Conservation (phyloP, 2,329 filamentous ascomycete species). For the Diaporthe citri region DNA sequence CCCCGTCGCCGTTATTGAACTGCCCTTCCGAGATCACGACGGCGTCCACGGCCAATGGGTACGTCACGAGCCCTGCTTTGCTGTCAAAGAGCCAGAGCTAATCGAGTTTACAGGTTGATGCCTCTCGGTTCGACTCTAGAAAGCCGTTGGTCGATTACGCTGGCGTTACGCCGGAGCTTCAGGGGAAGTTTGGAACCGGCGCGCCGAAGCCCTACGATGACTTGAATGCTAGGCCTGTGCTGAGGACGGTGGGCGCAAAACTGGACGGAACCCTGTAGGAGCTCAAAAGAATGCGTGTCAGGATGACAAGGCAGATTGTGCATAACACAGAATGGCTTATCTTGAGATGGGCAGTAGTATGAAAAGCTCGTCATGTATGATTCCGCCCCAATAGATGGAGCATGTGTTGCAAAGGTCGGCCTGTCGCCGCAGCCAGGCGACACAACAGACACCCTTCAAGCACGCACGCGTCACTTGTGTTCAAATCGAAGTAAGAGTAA, state of each 20-base stretch:
- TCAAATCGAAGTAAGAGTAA: too few species aligned
- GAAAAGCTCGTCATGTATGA: too few species aligned
- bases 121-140: neutral
- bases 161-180: neutral
- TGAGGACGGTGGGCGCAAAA: neutral
- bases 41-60: slow-evolving; percentile 1
- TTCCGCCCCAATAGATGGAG: too few species aligned
- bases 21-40: slow-evolving; percentile 1
- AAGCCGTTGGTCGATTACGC: slow-evolving; percentile 12
- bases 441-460: too few species aligned
- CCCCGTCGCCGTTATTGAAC: neutral
- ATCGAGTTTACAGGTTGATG: neutral
- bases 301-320: neutral
- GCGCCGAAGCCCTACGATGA: neutral
- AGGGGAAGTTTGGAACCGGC: slow-evolving; percentile 2
- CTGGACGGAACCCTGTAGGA: neutral
- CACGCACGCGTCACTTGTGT: too few species aligned
- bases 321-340: neutral
- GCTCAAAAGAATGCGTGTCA: neutral
- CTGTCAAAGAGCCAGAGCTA: neutral
- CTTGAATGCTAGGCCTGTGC: neutral
- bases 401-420: too few species aligned
- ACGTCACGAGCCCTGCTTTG: too few species aligned
- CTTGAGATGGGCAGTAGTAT: neutral
- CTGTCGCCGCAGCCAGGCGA: too few species aligned